Evolutionary conservation across 176 grass and related monocot genomes (phyloP).

Genomic region (Leersia perrieri): DNA sequence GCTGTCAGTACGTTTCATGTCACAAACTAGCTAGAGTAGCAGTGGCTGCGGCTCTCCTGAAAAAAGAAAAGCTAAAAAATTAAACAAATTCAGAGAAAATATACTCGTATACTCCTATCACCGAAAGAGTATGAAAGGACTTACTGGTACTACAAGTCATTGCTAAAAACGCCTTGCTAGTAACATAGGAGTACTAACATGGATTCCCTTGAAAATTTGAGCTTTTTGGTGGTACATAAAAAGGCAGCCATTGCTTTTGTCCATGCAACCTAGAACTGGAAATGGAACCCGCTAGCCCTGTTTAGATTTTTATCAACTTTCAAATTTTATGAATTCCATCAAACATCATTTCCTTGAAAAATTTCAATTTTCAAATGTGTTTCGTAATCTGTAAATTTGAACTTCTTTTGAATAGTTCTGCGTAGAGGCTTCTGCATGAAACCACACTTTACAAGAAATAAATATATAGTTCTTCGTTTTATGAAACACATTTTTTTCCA

Average conservation of each 20-base stretch:
- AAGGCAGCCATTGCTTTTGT: background rate
- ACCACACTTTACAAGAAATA: conserved; percentile 17
- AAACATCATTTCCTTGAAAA: background rate
- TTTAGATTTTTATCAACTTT: conserved; percentile 22
- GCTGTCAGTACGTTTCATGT: too few relatives aligned
- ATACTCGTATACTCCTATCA: too few relatives aligned
- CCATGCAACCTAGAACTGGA: background rate
- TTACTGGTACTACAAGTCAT: too few relatives aligned
- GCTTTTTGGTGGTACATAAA: too few relatives aligned
- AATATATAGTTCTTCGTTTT: background rate
- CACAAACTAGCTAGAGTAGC: too few relatives aligned
- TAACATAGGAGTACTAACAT: too few relatives aligned
- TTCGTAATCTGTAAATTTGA: background rate
- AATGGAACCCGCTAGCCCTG: conserved; percentile 3
- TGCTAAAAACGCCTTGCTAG: too few relatives aligned
- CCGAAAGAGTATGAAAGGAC: too few relatives aligned
- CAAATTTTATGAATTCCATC: background rate
- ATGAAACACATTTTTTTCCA: background rate
- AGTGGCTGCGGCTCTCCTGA: too few relatives aligned
- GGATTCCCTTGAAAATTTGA: too few relatives aligned
- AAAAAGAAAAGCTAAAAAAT: too few relatives aligned
- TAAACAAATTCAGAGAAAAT: too few relatives aligned
- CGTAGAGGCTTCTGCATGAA: background rate
- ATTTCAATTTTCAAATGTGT: background rate
- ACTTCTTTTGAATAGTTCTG: conserved; percentile 5